Evolutionary conservation across 2,329 filamentous ascomycete species (phyloP).

Genomic region (Colletotrichum graminicola): DNA sequence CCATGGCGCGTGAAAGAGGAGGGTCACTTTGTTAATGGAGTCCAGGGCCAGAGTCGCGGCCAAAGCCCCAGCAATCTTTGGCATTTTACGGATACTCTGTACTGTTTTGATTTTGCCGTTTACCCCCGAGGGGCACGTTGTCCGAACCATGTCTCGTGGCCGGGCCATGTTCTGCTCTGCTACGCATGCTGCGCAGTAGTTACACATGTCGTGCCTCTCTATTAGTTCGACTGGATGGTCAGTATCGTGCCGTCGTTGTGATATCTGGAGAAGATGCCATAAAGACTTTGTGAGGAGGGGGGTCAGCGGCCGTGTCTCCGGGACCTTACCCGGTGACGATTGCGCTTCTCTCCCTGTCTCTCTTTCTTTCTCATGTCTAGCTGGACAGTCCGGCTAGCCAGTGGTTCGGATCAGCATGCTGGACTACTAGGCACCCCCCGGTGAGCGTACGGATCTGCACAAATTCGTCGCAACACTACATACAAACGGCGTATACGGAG

Average conservation of each 20-base stretch:
- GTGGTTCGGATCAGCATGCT: conserved; percentile 7
- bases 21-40: background rate
- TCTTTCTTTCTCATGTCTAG: background rate
- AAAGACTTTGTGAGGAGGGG: background rate
- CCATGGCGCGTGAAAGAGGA: conserved; percentile 1
- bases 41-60: conserved; percentile 14
- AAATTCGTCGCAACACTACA: background rate
- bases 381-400: background rate
- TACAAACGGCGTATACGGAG: no score
- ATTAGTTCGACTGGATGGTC: background rate
- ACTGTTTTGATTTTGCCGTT: background rate
- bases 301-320: background rate
- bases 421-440: conserved; percentile 15
- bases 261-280: conserved; percentile 4
- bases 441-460: conserved; percentile 15
- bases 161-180: conserved; percentile 6
- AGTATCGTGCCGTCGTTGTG: background rate
- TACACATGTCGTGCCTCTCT: background rate
- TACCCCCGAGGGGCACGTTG: conserved; percentile 5
- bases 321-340: background rate
- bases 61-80: conserved; percentile 15
- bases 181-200: no score
- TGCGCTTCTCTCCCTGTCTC: background rate
- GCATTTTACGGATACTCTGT: no score
- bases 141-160: conserved; percentile 4